A percentile compares a stretch with the other conserved stretches of the same genome.
Conservation (phyloP, 179 eudicot genomes). For the Actinidia arguta region DNA sequence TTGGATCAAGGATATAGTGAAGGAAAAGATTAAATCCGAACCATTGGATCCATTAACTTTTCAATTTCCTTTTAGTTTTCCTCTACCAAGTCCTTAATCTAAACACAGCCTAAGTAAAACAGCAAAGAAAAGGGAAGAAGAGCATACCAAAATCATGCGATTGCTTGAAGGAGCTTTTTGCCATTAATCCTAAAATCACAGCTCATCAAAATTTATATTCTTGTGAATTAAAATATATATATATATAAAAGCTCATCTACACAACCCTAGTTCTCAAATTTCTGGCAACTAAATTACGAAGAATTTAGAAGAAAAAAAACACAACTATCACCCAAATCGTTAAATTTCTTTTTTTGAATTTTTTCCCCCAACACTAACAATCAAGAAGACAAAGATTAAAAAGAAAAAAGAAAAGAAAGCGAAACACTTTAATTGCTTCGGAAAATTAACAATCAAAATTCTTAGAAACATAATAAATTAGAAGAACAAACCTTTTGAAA, state of each 20-base stretch:
- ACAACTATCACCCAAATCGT: not conserved
- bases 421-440: not conserved
- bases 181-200: conserved; percentile 51
- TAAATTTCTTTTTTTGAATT: conserved; percentile 4
- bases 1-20: not conserved
- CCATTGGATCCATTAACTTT: too few relatives aligned
- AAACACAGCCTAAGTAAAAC: not conserved
- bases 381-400: not conserved
- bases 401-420: not conserved
- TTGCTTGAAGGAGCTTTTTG: conserved; percentile 67
- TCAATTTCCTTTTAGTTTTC: too few relatives aligned
- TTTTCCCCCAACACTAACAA: not conserved
- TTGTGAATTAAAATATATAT: not conserved
- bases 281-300: not conserved
- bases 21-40: conserved; percentile 42
- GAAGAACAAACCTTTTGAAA: conserved; percentile 11
- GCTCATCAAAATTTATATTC: not conserved
- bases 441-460: not conserved
- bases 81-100: too few relatives aligned
- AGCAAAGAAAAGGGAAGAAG: not conserved
- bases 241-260: not conserved
- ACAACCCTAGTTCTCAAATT: not conserved
- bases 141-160: conserved; percentile 67
- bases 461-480: not conserved
- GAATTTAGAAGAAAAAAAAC: not conserved